Evolutionary conservation across 2,329 filamentous ascomycete species (phyloP), one percentile per base, ranked within the genome.

Genomic region (Claviceps purpurea): DNA sequence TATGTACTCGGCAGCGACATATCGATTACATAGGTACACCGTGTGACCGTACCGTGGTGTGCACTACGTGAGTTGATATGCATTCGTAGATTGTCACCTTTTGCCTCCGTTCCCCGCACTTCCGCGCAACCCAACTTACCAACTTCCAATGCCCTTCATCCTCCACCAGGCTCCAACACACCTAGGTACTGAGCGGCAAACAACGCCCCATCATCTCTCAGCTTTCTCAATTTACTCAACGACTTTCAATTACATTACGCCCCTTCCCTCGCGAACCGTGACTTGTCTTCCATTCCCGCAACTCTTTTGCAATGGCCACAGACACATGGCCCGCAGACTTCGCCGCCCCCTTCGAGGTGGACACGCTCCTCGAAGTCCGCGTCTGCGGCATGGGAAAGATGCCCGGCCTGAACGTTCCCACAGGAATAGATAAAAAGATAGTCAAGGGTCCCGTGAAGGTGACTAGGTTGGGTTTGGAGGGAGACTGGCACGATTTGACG

Each of bases 401-500:
- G 64, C 69, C 70, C 3, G 73, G 73, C 0, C 67, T 80, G 2
- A 68, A 68, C 13, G 70, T 79, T 45, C 66, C 70, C 52, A 76
- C 76, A 0, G 80, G 76, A 1, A 84, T 84, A 54, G 73, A 78
- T 65, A 82, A 82, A 60, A 58, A 57, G 0, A 51, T 70, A 2
- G 67, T 73, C 6, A 37, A 64, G 2, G 73, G 68, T 0, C 71
- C 72, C 0, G 66, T 80, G 3, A 62, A 67, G 3, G 70, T 82
- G 39, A 67, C 63, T 2, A 67, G 64, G 20, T 58, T 73, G 2
- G 81, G 81, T 0, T 71, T 83, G 14, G 70, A 75, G 16, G 73
- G 67, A 5, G 82, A 85, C 55, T 78, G 84, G 59, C 81, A 84
- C 53, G 79, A 82, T 50, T 74, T 71, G 26, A 76, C 73, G 0